Conservation (phyloP, 306 rosid species). For the Lagenaria siceraria region DNA sequence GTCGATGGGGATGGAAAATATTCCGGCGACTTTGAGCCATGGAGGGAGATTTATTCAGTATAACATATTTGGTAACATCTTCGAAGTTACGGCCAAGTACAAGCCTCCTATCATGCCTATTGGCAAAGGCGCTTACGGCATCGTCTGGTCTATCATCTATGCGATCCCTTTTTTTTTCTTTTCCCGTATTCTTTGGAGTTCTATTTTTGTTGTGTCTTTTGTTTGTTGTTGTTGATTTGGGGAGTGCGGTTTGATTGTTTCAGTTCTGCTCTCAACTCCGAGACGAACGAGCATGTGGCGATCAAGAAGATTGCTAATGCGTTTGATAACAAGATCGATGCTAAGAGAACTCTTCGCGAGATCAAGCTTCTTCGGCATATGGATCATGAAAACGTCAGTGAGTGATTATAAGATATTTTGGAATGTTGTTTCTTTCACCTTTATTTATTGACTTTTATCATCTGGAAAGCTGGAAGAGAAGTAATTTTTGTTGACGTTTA, state of each 20-base stretch:
- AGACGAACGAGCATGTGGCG: constrained; percentile 83
- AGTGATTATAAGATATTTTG: constrained; percentile 6
- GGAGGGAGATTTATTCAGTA: constrained; percentile 91
- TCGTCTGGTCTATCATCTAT: constrained; percentile 85
- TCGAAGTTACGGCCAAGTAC: constrained; percentile 87
- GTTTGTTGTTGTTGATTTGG: background rate
- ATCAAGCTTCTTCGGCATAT: constrained; percentile 95
- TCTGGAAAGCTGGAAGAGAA: background rate
- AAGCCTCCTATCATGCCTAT: constrained; percentile 96
- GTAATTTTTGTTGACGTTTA: background rate
- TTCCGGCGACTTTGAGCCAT: constrained; percentile 84
- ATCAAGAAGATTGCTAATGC: constrained; percentile 94
- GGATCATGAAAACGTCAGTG: constrained; percentile 95
- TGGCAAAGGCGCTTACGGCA: constrained; percentile 96
- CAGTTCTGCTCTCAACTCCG: constrained; percentile 80
- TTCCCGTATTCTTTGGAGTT: background rate
- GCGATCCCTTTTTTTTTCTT: background rate
- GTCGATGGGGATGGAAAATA: constrained; percentile 49
- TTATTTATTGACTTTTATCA: background rate
- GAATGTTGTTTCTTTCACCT: background rate
- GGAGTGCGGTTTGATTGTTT: background rate
- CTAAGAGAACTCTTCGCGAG: constrained; percentile 95
- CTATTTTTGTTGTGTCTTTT: background rate
- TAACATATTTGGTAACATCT: constrained; percentile 83
- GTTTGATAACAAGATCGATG: constrained; percentile 85